Evolutionary conservation across 2,329 filamentous ascomycete genomes (phyloP).

Genomic region (Parastagonospora avenae): DNA sequence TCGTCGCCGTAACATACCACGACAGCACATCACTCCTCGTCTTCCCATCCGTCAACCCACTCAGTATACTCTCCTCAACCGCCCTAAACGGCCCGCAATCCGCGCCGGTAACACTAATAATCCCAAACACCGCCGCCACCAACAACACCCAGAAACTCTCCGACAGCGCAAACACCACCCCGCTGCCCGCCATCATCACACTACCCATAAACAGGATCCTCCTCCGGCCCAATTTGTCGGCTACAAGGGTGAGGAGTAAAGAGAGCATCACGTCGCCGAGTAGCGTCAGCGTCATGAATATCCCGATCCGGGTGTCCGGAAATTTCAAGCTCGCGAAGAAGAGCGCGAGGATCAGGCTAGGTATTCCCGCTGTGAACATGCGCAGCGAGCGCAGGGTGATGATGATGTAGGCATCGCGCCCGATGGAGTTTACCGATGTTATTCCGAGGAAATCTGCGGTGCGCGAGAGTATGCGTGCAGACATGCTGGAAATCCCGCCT

Average conservation of each 20-base stretch:
- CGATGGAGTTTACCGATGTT: constrained; percentile 37
- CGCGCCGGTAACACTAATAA: constrained; percentile 44
- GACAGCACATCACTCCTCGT: constrained; percentile 45
- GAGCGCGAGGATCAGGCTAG: constrained; percentile 44
- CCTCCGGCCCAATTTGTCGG: constrained; percentile 44
- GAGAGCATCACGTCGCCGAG: constrained; percentile 47
- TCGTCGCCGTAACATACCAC: constrained; percentile 48
- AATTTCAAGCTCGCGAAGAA: constrained; percentile 46
- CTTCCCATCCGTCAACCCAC: constrained; percentile 42
- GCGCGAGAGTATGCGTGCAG: constrained; percentile 17
- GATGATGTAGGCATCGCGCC: constrained; percentile 46
- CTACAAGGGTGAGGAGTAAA: constrained; percentile 45
- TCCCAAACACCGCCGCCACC: constrained; percentile 45
- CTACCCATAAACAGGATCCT: constrained; percentile 43
- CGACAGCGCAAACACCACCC: constrained; percentile 41
- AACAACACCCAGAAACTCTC: constrained; percentile 47
- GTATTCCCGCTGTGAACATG: constrained; percentile 46
- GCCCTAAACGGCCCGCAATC: constrained; percentile 44
- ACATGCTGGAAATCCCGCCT: not conserved
- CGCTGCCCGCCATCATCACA: constrained; percentile 45
- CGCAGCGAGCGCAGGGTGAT: constrained; percentile 49
- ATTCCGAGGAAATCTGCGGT: constrained; percentile 38
- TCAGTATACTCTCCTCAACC: constrained; percentile 44
- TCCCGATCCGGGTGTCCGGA: constrained; percentile 43
- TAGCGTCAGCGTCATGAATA: constrained; percentile 50